Conservation (phyloP, 495 filamentous ascomycete genomes). For the Penicillium tannophilum region DNA sequence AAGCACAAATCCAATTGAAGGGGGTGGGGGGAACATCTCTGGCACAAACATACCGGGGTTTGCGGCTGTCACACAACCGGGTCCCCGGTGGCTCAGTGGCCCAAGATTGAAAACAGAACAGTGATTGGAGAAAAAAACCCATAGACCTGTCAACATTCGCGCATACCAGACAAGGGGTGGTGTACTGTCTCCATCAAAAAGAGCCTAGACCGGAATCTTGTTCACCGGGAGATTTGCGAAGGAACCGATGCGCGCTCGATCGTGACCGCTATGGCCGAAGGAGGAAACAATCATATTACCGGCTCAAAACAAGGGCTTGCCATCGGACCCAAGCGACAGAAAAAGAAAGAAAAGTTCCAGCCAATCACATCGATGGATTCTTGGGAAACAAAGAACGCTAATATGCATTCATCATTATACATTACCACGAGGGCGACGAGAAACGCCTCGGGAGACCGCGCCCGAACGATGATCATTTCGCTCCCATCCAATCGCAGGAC, state of each 20-base stretch:
- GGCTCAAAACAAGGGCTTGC: slow-evolving; percentile 4
- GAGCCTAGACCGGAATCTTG: slow-evolving; percentile 12
- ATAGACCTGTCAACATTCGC: slow-evolving; percentile 10
- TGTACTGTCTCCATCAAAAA: slow-evolving; percentile 5
- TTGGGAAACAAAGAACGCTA: not conserved
- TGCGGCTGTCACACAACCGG: slow-evolving; percentile 26
- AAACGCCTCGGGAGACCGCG: not conserved
- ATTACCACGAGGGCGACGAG: not conserved
- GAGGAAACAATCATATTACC: slow-evolving; percentile 1
- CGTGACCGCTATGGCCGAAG: not conserved
- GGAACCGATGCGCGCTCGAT: slow-evolving; percentile 1
- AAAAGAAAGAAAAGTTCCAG: not conserved
- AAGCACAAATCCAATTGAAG: slow-evolving; percentile 11
- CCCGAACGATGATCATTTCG: not conserved
- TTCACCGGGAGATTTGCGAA: slow-evolving; percentile 4
- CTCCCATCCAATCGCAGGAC: not conserved
- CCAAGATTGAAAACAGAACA: slow-evolving; percentile 19
- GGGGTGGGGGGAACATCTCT: not conserved
- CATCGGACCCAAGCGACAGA: not conserved
- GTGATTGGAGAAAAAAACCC: slow-evolving; percentile 13
- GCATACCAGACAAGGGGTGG: slow-evolving; percentile 8
- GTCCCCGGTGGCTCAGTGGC: slow-evolving; percentile 19
- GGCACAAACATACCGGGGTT: slow-evolving; percentile 22
- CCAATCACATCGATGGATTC: not conserved
- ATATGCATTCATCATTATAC: not conserved